Evolutionary conservation across 1,284 basidiomycete species (phyloP).

Genomic region (Psilocybe mexicana): DNA sequence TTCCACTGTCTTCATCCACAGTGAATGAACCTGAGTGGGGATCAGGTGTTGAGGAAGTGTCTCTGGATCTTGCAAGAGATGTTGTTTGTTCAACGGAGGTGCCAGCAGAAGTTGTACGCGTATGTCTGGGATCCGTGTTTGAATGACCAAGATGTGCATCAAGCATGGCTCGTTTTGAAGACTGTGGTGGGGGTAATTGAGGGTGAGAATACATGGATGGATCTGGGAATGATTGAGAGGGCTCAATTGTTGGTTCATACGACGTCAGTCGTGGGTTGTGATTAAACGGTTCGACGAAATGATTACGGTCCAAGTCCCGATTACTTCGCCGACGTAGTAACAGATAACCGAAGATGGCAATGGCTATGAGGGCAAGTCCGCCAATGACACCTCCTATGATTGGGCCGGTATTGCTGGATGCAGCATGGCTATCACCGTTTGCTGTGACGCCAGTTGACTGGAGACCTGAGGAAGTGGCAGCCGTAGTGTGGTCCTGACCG

Average conservation of each 20-base stretch:
- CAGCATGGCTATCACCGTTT: neutral
- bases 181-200: neutral
- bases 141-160: neutral
- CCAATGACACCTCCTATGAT: conserved; percentile 3
- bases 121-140: neutral
- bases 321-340: neutral
- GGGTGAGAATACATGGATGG: neutral
- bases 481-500: neutral
- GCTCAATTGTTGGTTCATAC: neutral
- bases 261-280: neutral
- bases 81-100: neutral
- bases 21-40: neutral
- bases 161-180: neutral
- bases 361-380: neutral
- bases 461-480: neutral
- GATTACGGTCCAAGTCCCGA: neutral
- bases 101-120: neutral
- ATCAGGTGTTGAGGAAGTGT: neutral
- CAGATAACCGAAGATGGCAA: neutral
- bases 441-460: neutral
- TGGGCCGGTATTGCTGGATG: neutral
- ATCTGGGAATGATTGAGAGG: neutral
- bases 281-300: neutral
- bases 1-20: neutral
- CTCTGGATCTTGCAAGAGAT: neutral